Percentiles rank a stretch among this genome's conserved stretches.
Conservation (phyloP, 179 eudicot genomes). For the Beta corolliflora region DNA sequence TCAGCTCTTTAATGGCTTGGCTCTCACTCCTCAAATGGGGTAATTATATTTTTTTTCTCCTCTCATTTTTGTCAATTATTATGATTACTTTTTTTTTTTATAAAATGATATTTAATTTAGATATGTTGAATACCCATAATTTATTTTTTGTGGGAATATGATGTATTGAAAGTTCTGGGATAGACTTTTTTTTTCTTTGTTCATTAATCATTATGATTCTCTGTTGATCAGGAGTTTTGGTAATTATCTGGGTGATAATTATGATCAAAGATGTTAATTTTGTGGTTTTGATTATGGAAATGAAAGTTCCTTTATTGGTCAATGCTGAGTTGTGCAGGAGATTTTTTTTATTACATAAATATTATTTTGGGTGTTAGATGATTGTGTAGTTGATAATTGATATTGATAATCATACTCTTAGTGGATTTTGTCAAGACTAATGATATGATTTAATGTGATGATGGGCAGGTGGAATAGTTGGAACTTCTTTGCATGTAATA, state of each 20-base stretch:
- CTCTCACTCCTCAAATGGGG: conserved; percentile 97
- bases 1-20: conserved; percentile 80
- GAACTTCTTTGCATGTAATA: conserved; percentile 89
- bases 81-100: not conserved
- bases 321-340: not conserved
- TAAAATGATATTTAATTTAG: no score
- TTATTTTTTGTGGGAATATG: not conserved
- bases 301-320: conserved; percentile 10
- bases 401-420: not conserved
- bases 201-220: not conserved
- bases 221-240: conserved; percentile 9
- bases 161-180: not conserved
- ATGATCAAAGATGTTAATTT: not conserved
- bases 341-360: not conserved
- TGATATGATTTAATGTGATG: conserved; percentile 12
- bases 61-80: not conserved
- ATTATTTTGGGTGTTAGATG: no score
- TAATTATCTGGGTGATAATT: not conserved
- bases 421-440: not conserved
- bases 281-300: conserved; percentile 3
- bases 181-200: not conserved
- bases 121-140: conserved; percentile 4
- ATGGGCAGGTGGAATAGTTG: conserved; percentile 94
- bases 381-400: not conserved
- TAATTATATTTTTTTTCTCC: conserved; percentile 29